A percentile compares a stretch with the other conserved stretches of the same genome.
Evolutionary conservation across 2,329 filamentous ascomycete genomes (phyloP).

Genomic region (Penicillium verrucosum): DNA sequence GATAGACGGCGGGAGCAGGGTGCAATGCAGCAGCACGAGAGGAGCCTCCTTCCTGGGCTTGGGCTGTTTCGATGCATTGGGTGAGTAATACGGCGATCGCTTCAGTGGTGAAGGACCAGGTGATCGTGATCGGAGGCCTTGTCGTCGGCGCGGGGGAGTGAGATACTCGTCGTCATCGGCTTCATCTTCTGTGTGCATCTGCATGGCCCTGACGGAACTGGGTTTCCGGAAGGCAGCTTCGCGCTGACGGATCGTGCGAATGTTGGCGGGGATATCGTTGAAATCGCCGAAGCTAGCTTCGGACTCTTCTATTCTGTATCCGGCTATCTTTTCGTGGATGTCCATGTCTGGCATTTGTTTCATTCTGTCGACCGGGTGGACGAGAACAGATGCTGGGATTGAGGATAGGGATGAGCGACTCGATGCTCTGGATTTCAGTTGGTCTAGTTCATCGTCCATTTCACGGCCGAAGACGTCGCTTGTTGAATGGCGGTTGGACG

Average conservation of each 20-base stretch:
- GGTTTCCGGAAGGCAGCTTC: conserved; percentile 44
- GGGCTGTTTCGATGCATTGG: conserved; percentile 25
- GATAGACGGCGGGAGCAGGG: conserved; percentile 53
- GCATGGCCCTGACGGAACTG: conserved; percentile 45
- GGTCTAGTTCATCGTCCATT: conserved; percentile 29
- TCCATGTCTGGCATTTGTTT: conserved; percentile 20
- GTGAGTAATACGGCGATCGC: conserved; percentile 36
- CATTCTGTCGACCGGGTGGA: conserved; percentile 30
- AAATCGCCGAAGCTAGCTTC: conserved; percentile 24
- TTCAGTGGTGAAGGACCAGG: conserved; percentile 32
- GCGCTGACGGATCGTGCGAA: conserved; percentile 32
- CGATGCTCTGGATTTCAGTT: conserved; percentile 30
- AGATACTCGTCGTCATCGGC: conserved; percentile 40
- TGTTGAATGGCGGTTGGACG: conserved; percentile 30
- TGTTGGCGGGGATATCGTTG: conserved; percentile 17
- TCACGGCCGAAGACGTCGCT: conserved; percentile 27
- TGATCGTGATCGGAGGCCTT: conserved; percentile 35
- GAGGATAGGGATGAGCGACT: conserved; percentile 44
- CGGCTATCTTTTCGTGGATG: conserved; percentile 21
- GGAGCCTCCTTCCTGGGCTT: conserved; percentile 50
- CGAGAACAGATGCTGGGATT: conserved; percentile 38
- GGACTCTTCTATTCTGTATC: conserved; percentile 21
- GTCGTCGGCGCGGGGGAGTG: conserved; percentile 33
- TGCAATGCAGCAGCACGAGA: conserved; percentile 60
- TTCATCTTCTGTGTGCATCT: conserved; percentile 45